Percentiles rank a stretch among this genome's conserved stretches.
Conservation (phyloP, 768 basidiomycete species). For the Auricularia sp. region DNA sequence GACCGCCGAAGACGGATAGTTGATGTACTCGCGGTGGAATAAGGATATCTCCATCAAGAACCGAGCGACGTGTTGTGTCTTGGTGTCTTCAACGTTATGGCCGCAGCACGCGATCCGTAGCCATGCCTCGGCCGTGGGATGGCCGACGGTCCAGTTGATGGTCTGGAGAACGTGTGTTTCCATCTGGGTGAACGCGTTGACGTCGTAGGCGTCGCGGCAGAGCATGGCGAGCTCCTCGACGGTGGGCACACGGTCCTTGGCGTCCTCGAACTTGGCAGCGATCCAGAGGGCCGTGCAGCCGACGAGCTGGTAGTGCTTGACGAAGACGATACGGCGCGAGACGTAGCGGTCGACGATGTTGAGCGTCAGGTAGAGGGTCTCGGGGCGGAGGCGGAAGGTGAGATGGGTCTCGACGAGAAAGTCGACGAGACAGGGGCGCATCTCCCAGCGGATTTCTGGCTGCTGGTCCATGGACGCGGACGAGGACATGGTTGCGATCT, state of each 20-base stretch:
- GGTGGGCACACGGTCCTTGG: conserved; percentile 94
- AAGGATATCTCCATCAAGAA: conserved; percentile 99
- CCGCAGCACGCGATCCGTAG: conserved; percentile 74
- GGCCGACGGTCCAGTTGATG: conserved; percentile 92
- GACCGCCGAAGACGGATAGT: conserved; percentile 73
- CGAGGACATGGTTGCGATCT: conserved; percentile 85
- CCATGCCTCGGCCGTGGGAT: conserved; percentile 98
- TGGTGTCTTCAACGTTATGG: conserved; percentile 68
- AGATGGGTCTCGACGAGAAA: conserved; percentile 99
- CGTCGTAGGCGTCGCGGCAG: conserved; percentile 94
- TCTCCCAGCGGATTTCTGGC: conserved; percentile 97
- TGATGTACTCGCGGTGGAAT: conserved; percentile 92
- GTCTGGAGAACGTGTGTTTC: conserved; percentile 94
- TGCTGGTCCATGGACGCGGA: conserved; percentile 97
- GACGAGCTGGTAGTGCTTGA: conserved; percentile 98
- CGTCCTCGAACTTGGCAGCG: conserved; percentile 97
- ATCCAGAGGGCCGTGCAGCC: conserved; percentile 99
- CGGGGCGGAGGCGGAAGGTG: conserved; percentile 92
- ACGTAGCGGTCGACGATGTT: conserved; percentile 99
- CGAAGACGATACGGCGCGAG: conserved; percentile 95
- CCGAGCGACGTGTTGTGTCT: conserved; percentile 89
- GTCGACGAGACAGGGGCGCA: conserved; percentile 97
- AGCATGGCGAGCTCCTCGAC: conserved; percentile 90
- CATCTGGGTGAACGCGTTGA: conserved; percentile 98
- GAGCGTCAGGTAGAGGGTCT: conserved; percentile 95